A percentile compares a stretch with the other conserved stretches of the same genome.
These are phyloP conservation scores for Cordia subcordata DNA, from an alignment of 257 asterid genomes.

Conservation along the genomic window DNA sequence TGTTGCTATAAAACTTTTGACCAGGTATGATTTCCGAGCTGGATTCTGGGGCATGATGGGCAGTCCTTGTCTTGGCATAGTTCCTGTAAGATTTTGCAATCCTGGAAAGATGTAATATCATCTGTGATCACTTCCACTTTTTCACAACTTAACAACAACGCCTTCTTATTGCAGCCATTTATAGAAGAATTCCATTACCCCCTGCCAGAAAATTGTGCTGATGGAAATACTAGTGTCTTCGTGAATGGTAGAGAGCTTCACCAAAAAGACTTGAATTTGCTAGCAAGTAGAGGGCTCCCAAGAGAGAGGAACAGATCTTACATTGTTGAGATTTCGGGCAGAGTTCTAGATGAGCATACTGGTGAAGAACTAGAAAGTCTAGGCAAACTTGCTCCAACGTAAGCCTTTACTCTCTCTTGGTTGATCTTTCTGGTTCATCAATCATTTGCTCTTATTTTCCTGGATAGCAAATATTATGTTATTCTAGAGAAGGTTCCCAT, in stretches of 20 bases:
- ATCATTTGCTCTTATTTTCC: neutral
- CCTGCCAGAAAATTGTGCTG: slow-evolving; percentile 64
- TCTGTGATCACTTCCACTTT: neutral
- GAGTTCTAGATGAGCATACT: slow-evolving; percentile 66
- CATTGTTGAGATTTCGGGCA: slow-evolving; percentile 77
- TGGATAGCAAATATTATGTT: neutral
- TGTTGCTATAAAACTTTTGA: slow-evolving; percentile 4
- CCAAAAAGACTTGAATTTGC: slow-evolving; percentile 66
- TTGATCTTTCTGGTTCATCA: neutral
- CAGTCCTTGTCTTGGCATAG: slow-evolving; percentile 88
- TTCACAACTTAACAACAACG: neutral
- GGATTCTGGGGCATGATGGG: slow-evolving; percentile 97
- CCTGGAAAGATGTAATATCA: neutral
- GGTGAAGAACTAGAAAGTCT: slow-evolving; percentile 83
- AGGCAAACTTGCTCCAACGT: slow-evolving; percentile 98
- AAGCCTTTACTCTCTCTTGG: slow-evolving; percentile 22
- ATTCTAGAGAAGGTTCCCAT: too few species aligned
- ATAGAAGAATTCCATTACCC: slow-evolving; percentile 80
- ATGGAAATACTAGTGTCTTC: slow-evolving; percentile 64
- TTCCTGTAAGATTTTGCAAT: slow-evolving; percentile 59
- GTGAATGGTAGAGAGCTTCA: slow-evolving; percentile 89
- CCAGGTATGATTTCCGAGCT: slow-evolving; percentile 88
- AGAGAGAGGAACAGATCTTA: slow-evolving; percentile 52
- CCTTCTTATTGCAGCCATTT: slow-evolving; percentile 61
- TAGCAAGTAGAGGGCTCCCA: slow-evolving; percentile 74